These are phyloP conservation scores for Haplographium delicatum DNA, from an alignment of 495 filamentous ascomycete genomes.

Conservation along the genomic window DNA sequence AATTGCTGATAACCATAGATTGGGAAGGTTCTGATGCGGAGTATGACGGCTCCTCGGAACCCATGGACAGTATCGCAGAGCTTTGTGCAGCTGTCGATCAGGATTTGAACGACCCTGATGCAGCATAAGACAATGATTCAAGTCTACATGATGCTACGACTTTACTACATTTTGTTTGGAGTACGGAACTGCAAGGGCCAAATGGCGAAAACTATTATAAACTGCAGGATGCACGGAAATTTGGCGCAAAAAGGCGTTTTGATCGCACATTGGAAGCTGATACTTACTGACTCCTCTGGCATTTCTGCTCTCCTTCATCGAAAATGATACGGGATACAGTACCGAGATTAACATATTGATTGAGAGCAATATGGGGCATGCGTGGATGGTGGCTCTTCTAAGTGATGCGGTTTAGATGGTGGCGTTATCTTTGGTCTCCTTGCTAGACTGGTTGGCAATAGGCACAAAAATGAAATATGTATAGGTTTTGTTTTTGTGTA, in stretches of 20 bases:
- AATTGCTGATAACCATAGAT: slow-evolving; percentile 12
- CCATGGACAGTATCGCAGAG: slow-evolving; percentile 22
- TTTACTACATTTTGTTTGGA: not conserved
- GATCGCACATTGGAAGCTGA: too few relatives aligned
- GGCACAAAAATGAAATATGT: too few relatives aligned
- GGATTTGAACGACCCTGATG: not conserved
- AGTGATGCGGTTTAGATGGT: too few relatives aligned
- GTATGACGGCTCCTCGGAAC: slow-evolving; percentile 29
- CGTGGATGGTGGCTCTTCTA: too few relatives aligned
- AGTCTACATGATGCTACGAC: not conserved
- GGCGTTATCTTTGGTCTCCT: too few relatives aligned
- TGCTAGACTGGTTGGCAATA: too few relatives aligned
- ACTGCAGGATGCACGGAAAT: not conserved
- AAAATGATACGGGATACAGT: too few relatives aligned
- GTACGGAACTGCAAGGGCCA: not conserved
- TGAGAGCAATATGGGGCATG: too few relatives aligned
- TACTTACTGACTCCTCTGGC: too few relatives aligned
- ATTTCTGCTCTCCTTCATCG: too few relatives aligned
- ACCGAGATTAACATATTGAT: too few relatives aligned
- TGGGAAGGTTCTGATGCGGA: slow-evolving; percentile 33
- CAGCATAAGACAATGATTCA: not conserved
- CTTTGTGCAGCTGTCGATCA: slow-evolving; percentile 3
- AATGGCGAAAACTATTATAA: not conserved
- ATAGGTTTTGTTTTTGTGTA: too few relatives aligned
- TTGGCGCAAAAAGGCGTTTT: not conserved